Evolutionary conservation across 192 early-diverging fungal genomes (phyloP).

Genomic region (Funneliformis mosseae): DNA sequence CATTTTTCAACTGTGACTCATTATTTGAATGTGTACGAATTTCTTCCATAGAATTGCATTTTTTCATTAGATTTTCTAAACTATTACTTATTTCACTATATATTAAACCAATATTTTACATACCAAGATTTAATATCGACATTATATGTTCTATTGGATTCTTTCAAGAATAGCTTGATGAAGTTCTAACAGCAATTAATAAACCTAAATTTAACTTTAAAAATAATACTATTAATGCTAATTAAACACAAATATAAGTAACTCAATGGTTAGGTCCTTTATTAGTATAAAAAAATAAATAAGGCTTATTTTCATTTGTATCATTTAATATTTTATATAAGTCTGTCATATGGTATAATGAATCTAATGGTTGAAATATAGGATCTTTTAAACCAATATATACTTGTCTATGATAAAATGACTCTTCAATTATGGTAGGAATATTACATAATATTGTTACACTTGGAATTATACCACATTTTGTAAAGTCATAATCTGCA

Average conservation of each 20-base stretch:
- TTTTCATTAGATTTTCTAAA: background rate
- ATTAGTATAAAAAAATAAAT: background rate
- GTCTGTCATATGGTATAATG: background rate
- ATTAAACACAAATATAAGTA: background rate
- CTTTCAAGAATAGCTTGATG: background rate
- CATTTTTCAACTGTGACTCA: background rate
- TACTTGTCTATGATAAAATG: background rate
- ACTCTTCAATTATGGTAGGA: background rate
- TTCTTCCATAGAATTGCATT: background rate
- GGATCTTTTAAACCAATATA: slow-evolving; percentile 5
- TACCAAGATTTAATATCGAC: background rate
- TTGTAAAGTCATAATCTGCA: background rate
- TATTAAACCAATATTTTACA: background rate
- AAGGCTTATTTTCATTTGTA: background rate
- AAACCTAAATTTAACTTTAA: background rate
- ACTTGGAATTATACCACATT: background rate
- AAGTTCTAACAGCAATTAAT: background rate
- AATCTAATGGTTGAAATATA: background rate
- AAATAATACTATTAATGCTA: background rate
- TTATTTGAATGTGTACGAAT: background rate
- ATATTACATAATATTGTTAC: background rate
- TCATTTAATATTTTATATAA: background rate
- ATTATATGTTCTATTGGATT: background rate
- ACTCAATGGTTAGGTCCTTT: background rate
- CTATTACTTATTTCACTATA: background rate